These are phyloP conservation scores for Rhizopus stolonifer DNA, from an alignment of 371 early-diverging fungal genomes.

Conservation along the genomic window DNA sequence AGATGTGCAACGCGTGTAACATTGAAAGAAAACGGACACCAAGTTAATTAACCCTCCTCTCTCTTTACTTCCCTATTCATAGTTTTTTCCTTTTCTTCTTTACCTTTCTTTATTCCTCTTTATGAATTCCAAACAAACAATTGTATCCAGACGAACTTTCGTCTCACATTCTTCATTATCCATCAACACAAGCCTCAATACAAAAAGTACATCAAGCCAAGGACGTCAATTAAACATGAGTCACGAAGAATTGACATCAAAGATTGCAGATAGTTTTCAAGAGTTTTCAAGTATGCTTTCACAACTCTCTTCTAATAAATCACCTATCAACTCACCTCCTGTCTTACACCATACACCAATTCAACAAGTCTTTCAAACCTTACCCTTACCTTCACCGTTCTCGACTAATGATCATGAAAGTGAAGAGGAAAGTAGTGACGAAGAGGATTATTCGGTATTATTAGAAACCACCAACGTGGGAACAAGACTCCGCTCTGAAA, in stretches of 20 bases:
- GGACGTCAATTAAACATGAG: conserved; percentile 7
- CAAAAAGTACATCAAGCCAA: neutral
- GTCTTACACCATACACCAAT: neutral
- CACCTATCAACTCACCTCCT: too few relatives aligned
- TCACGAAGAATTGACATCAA: conserved; percentile 32
- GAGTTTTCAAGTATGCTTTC: conserved; percentile 42
- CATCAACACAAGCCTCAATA: conserved; percentile 17
- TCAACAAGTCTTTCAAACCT: neutral
- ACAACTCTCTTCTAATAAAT: conserved; percentile 25
- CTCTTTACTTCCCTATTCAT: neutral
- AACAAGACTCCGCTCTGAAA: conserved; percentile 9
- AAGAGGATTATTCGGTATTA: conserved; percentile 3
- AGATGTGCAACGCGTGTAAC: neutral
- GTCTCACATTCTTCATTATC: conserved; percentile 16
- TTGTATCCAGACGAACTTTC: conserved; percentile 20
- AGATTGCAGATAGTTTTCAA: conserved; percentile 45
- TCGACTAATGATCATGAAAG: too few relatives aligned
- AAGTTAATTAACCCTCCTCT: conserved; percentile 1
- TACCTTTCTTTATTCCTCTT: conserved; percentile 5
- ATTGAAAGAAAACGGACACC: neutral
- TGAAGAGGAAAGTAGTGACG: neutral
- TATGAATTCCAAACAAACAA: conserved; percentile 21
- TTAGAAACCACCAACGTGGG: neutral
- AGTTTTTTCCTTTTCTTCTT: neutral
- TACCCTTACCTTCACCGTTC: neutral